Base-by-base conservation (phyloP, 140 eudicot genomes). In the Anethum foeniculum region DNA sequence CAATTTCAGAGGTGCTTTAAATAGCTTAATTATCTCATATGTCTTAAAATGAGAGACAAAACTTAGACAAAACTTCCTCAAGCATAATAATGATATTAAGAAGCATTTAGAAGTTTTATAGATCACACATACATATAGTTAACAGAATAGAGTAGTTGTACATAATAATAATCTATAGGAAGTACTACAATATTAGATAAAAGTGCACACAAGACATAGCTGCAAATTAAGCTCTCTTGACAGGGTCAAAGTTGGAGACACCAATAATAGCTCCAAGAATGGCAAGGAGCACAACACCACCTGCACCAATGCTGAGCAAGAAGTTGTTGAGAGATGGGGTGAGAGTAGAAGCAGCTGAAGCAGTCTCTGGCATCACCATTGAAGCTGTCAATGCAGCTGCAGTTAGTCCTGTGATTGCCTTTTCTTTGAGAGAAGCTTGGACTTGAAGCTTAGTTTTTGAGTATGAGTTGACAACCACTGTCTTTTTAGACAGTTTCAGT, bases 241-340 rank as follows among this genome's bases (percentile, higher is more conserved):
- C 94, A 2, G 94, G 94, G 54, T 90, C 91, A 51, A 90, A 90
- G 85, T 86, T 86, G 75, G 94, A 80, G 25, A 90, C 94, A 54
- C 88, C 94, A 43, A 90, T 9, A 6, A 90, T 81, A 79, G 86
- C 94, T n/a, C 90, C 94, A 34, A 78, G 8, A 75, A 90, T 88
- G 15, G 74, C 89, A 25, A 12, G 41, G n/a, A 86, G 83, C 86
- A 90, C 90, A 34, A 84, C 87, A 2, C 90, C 91, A 47, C 91
- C 94, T 23, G 90, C 82, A 1, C 27, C 91, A 18, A 90, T 90
- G 79, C 94, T 90, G 74, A 86, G 87, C 85, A 90, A 79, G 88
- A 88, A 90, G 83, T 88, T 90, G 82, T 90, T 88, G 77, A 90
- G 88, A 13, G 94, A 90, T 23, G 94, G 91, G 25, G 88, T 34